Base-by-base conservation (phyloP, 805 yeast species). In the Ogataea sp. region DNA sequence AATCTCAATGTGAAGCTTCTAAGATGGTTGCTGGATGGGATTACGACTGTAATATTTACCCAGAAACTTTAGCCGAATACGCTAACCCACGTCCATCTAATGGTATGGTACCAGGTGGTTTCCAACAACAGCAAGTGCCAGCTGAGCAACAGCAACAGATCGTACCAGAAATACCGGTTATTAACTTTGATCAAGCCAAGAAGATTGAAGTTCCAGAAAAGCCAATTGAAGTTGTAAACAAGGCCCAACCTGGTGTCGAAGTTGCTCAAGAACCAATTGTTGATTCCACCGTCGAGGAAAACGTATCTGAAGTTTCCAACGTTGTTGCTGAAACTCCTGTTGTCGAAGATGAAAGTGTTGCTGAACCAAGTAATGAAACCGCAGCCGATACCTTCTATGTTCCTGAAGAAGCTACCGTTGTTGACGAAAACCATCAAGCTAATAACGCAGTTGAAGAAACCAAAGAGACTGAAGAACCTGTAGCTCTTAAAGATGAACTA, bases 11-110 rank as follows among this genome's bases (percentile, higher is more conserved):
- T 64, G 63, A 67, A 42, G 64, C 69, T 33, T 67, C 89, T 34
- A 76, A 77, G 62, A 59, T 76, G 49, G 46, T 83, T 25, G 44
- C 66, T 3, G 68, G 75, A 30, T 93, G 97, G 98, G 98, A 93
- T 69, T 93, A 79, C 56, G 83, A 81, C 54, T 93, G 99, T 65
- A 67, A 64, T 44, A 50, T 68, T 13, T 87, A 74, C 58, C 67
- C 66, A 32, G 32, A 37, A 15, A 11, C 17, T 15, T 24, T 26
- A n/a, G 32, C 18, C 20, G 36, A 18, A 13, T 25, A 34, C 18
- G n/a, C 20, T 21, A 30, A 17, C 10, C 15, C 26, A 15, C 27
- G 23, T 9, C n/a, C 32, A n/a, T 25, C 24, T 15, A n/a, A n/a
- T n/a, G n/a, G n/a, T n/a, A n/a, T n/a, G n/a, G n/a, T n/a, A n/a